Conservation (phyloP, 495 filamentous ascomycete species). For the Xylaria longipes region DNA sequence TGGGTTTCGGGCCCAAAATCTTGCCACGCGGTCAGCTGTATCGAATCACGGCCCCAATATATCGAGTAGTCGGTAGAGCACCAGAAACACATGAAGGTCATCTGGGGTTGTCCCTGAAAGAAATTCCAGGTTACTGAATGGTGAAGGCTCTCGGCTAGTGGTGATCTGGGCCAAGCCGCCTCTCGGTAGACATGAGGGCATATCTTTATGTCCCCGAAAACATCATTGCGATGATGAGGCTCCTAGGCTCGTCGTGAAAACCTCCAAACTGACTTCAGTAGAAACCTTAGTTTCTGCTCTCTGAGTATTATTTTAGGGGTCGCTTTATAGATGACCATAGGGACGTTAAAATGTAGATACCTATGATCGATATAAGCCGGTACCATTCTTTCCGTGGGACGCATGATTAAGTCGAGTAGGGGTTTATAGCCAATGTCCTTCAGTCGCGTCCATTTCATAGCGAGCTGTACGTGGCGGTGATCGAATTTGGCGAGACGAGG, state of each 20-base stretch:
- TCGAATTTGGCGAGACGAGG: background rate
- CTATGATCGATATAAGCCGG: background rate
- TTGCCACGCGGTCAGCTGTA: background rate
- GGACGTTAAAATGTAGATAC: background rate
- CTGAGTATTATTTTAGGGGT: background rate
- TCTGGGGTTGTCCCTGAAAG: too few relatives aligned
- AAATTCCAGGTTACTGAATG: too few relatives aligned
- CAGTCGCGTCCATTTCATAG: background rate
- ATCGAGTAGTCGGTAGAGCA: conserved; percentile 1
- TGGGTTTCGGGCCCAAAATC: background rate
- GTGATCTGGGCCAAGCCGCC: too few relatives aligned
- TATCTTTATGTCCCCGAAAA: background rate
- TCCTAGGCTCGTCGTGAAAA: background rate
- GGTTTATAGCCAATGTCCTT: background rate
- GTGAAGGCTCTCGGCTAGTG: too few relatives aligned
- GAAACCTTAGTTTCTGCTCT: background rate
- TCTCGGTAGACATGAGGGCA: background rate
- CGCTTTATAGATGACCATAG: background rate
- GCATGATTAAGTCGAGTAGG: background rate
- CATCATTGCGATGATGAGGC: background rate
- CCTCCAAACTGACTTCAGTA: background rate
- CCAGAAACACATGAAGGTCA: too few relatives aligned
- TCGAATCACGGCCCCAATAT: background rate
- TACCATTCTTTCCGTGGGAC: background rate
- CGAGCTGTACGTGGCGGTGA: background rate